phyloP scores from a whole-genome alignment of 495 filamentous ascomycete species.

The Podospora didyma region DNA sequence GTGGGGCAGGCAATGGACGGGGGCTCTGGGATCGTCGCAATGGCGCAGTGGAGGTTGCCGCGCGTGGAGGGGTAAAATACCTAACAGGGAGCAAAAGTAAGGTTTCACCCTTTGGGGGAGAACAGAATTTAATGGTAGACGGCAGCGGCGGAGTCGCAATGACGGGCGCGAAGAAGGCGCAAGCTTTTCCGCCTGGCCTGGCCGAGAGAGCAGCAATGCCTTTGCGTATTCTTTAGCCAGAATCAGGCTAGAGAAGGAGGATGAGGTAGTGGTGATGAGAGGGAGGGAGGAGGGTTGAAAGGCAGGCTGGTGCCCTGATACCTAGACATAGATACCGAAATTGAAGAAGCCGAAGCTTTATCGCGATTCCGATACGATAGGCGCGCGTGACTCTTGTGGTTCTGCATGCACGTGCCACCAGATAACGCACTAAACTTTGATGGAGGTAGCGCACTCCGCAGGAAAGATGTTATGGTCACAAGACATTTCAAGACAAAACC shows the following conservation, averaged over 20 bases:
- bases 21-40: background rate
- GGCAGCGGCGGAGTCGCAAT: too few species aligned
- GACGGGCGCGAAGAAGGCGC: too few species aligned
- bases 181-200: too few species aligned
- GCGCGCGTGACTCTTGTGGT: slow-evolving; percentile 22
- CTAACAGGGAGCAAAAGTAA: too few species aligned
- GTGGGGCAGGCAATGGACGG: background rate
- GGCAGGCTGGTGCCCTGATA: too few species aligned
- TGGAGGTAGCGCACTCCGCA: background rate
- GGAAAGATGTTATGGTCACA: background rate
- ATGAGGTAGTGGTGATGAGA: background rate
- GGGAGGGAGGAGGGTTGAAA: slow-evolving; percentile 1
- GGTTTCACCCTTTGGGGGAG: too few species aligned
- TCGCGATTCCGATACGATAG: slow-evolving; percentile 26
- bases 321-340: slow-evolving; percentile 7
- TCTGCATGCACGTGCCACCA: slow-evolving; percentile 30
- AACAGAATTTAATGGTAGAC: too few species aligned
- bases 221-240: too few species aligned
- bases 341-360: slow-evolving; percentile 20
- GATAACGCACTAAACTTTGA: slow-evolving; percentile 1
- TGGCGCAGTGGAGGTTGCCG: background rate
- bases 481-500: too few species aligned
- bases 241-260: too few species aligned
- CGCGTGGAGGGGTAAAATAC: too few species aligned
- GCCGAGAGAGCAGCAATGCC: too few species aligned